Conservation (phyloP, 1,139 yeast species). For the Candida pseudoviswanathii region DNA sequence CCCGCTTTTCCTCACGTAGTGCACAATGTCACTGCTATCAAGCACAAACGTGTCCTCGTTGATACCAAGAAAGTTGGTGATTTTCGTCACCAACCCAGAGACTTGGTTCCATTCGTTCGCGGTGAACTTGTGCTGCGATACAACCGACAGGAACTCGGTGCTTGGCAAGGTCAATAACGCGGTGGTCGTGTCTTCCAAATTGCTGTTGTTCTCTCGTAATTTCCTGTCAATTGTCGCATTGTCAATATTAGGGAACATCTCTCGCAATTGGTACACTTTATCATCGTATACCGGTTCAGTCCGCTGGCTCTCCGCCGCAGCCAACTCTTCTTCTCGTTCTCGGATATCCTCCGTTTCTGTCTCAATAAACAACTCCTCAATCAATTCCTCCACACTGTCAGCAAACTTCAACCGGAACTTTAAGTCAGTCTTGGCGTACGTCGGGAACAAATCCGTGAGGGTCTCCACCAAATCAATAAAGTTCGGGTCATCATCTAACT, state of each 20-base stretch:
- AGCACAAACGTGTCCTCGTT: slow-evolving; percentile 2
- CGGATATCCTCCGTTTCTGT: slow-evolving; percentile 17
- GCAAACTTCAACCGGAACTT: slow-evolving; percentile 23
- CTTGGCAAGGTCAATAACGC: slow-evolving; percentile 10
- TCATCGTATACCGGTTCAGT: slow-evolving; percentile 7
- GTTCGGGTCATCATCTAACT: slow-evolving; percentile 14
- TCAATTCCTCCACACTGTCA: slow-evolving; percentile 22
- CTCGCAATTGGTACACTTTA: slow-evolving; percentile 16
- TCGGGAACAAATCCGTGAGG: slow-evolving; percentile 33
- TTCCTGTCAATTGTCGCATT: slow-evolving; percentile 18
- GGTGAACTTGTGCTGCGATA: neutral
- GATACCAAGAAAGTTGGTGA: slow-evolving; percentile 8
- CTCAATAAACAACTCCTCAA: slow-evolving; percentile 24
- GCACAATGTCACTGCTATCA: slow-evolving; percentile 10
- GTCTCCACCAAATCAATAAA: slow-evolving; percentile 21
- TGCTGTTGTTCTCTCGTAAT: slow-evolving; percentile 20
- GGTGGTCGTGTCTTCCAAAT: slow-evolving; percentile 19
- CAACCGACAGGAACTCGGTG: slow-evolving; percentile 1
- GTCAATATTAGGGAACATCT: slow-evolving; percentile 26
- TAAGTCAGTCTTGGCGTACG: slow-evolving; percentile 28
- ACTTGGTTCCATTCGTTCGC: slow-evolving; percentile 13
- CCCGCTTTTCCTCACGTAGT: slow-evolving; percentile 16
- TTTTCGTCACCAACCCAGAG: neutral
- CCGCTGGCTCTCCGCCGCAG: neutral
- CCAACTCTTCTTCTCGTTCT: slow-evolving; percentile 5